These are phyloP conservation scores for Bifiguratus adelaidae DNA, from an alignment of 192 early-diverging fungal genomes.

Conservation along the genomic window DNA sequence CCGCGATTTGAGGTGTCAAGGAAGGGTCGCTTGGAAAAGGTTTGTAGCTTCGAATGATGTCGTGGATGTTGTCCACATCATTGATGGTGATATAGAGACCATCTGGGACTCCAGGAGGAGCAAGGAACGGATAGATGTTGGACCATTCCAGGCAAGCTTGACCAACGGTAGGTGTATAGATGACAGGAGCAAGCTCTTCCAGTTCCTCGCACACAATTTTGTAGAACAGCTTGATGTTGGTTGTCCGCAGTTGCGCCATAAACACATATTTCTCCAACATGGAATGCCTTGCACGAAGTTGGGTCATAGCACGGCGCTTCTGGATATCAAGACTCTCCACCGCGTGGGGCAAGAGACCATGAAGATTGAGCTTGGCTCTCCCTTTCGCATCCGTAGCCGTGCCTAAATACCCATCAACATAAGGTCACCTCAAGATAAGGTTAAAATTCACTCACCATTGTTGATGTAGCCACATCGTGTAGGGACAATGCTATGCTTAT, in stretches of 20 bases:
- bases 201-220: slow-evolving; percentile 63
- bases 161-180: slow-evolving; percentile 81
- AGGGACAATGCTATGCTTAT: too few relatives aligned
- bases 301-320: slow-evolving; percentile 59
- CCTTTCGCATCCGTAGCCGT: slow-evolving; percentile 34
- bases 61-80: slow-evolving; percentile 60
- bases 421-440: too few relatives aligned
- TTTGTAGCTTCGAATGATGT: slow-evolving; percentile 73
- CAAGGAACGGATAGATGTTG: slow-evolving; percentile 77
- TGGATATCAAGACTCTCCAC: slow-evolving; percentile 68
- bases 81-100: slow-evolving; percentile 82
- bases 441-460: too few relatives aligned
- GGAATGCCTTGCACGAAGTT: slow-evolving; percentile 55
- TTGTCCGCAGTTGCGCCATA: slow-evolving; percentile 72
- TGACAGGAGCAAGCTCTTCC: slow-evolving; percentile 68
- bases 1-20: slow-evolving; percentile 70
- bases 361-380: slow-evolving; percentile 48
- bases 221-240: slow-evolving; percentile 79
- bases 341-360: slow-evolving; percentile 61
- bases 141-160: slow-evolving; percentile 82
- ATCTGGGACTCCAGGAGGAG: slow-evolving; percentile 58
- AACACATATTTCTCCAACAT: slow-evolving; percentile 80
- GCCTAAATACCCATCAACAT: slow-evolving; percentile 33
- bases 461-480: too few relatives aligned
- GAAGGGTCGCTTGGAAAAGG: slow-evolving; percentile 42